phyloP scores from a whole-genome alignment of 1,284 basidiomycete genomes.

The Microbotryomycetes sp. region DNA sequence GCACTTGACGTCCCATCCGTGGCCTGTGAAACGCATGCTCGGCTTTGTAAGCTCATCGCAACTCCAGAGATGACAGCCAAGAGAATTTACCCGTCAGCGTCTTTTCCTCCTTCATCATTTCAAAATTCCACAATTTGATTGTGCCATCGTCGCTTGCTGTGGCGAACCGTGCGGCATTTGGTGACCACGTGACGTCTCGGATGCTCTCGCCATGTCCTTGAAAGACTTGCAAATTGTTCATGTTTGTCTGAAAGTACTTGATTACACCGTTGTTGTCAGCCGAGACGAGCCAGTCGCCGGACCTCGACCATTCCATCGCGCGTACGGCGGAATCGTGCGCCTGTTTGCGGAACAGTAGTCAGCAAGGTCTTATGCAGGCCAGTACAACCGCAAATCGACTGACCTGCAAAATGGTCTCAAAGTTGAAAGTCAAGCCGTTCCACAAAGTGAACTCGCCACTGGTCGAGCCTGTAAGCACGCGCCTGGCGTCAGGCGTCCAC shows the following conservation, averaged over 20 bases:
- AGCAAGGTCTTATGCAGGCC: background rate
- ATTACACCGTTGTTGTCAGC: conserved; percentile 89
- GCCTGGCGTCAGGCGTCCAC: conserved; percentile 95
- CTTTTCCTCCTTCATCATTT: conserved; percentile 79
- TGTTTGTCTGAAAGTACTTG: conserved; percentile 98
- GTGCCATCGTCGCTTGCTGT: conserved; percentile 92
- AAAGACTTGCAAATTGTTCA: conserved; percentile 96
- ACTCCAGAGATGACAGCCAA: background rate
- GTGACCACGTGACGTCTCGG: conserved; percentile 81
- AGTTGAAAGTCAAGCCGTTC: conserved; percentile 99
- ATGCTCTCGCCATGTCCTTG: conserved; percentile 75
- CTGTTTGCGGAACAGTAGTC: conserved; percentile 18
- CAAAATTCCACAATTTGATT: conserved; percentile 91
- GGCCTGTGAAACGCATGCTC: conserved; percentile 52
- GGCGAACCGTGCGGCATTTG: conserved; percentile 84
- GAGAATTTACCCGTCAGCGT: conserved; percentile 64
- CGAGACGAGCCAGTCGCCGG: conserved; percentile 82
- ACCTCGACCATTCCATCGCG: conserved; percentile 80
- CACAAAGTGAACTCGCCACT: conserved; percentile 97
- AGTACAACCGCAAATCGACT: background rate
- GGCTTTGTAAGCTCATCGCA: background rate
- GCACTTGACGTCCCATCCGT: conserved; percentile 98
- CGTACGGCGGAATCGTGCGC: conserved; percentile 94
- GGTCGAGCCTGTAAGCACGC: conserved; percentile 87
- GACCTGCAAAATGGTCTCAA: conserved; percentile 89